Percentiles rank a stretch among this genome's conserved stretches.
Evolutionary conservation across 1,284 basidiomycete species (phyloP).

Genomic region (Austroboletus niveus): DNA sequence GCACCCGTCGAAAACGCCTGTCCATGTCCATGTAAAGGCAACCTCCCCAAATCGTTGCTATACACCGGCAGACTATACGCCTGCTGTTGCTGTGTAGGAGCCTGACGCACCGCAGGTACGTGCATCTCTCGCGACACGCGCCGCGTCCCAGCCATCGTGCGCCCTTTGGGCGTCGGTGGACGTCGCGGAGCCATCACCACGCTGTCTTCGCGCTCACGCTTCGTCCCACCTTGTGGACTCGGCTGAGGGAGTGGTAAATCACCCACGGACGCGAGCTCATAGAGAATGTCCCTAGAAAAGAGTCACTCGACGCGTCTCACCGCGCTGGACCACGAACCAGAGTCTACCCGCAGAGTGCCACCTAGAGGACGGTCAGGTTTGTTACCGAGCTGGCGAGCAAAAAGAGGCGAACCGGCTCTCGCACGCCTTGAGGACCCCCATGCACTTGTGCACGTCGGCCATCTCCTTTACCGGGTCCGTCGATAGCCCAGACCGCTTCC

Average conservation of each 20-base stretch:
- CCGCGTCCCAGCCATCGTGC: conserved; percentile 35
- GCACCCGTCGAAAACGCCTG: conserved; percentile 17
- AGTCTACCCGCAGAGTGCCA: conserved; percentile 31
- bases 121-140: conserved; percentile 29
- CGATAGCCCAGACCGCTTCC: conserved; percentile 47
- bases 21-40: conserved; percentile 49
- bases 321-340: conserved; percentile 19
- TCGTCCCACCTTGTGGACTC: conserved; percentile 47
- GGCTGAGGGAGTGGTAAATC: conserved; percentile 60
- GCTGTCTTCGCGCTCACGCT: conserved; percentile 62
- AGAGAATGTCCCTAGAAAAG: conserved; percentile 57
- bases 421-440: conserved; percentile 44
- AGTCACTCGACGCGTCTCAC: neutral
- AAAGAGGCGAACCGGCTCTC: conserved; percentile 31
- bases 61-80: conserved; percentile 47
- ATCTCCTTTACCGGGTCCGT: conserved; percentile 53
- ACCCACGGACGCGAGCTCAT: conserved; percentile 64
- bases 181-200: conserved; percentile 6
- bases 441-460: conserved; percentile 62
- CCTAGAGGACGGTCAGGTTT: conserved; percentile 4
- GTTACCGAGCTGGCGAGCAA: neutral
- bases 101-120: conserved; percentile 3
- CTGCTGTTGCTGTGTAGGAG: neutral
- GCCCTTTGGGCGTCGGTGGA: conserved; percentile 10
- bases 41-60: conserved; percentile 55